Evolutionary conservation across 2,329 filamentous ascomycete genomes (phyloP), one percentile per base, ranked within the genome.

Genomic region (Dichotomopilus funicola): DNA sequence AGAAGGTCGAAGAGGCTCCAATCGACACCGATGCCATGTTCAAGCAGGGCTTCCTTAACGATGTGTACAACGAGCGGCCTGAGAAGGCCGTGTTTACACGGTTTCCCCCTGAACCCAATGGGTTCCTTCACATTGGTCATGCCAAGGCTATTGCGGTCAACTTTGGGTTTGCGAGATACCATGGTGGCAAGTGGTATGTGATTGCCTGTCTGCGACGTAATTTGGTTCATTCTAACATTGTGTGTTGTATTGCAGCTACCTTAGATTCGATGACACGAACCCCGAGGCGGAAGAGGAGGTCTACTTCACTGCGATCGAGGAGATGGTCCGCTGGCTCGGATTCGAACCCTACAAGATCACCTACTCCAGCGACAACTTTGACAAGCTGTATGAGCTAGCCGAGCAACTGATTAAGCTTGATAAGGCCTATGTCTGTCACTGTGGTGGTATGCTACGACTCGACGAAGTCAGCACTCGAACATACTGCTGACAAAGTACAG

Each of bases 141-240:
- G 88, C 88, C 62, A 97, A 97, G 75, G 92, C 94, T 27, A 96
- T 97, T 70, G 87, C 90, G 0, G 84, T 97, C 71, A 96, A 97
- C 73, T 97, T 97, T 73, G 92, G 92, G 6, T 97, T 96, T 69
- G 92, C 94, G 11, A 83, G 82, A 66, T 85, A 86, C 67, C 88
- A 95, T 68, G 87, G 87, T 38, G 92, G 92, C 56, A 77, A 85
- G 43, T 58, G 55, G 57, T 59, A 56, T 27, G 54, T 53, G 12
- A 33, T 11, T 3, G n/a, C 11, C n/a, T 27, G 8, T 9, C 6
- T 9, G n/a, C 8, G 9, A 42, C 5, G 6, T 5, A 9, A 5
- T 6, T 5, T 6, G 47, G 37, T 11, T 9, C 12, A 5, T 12
- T 35, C 51, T 59, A 27, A 56, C 46, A 10, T 37, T 4, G 6